Percentiles rank a stretch among this genome's conserved stretches.
These are phyloP conservation scores for Leccinum longicurvipes DNA, from an alignment of 768 basidiomycete species.

Conservation along the genomic window DNA sequence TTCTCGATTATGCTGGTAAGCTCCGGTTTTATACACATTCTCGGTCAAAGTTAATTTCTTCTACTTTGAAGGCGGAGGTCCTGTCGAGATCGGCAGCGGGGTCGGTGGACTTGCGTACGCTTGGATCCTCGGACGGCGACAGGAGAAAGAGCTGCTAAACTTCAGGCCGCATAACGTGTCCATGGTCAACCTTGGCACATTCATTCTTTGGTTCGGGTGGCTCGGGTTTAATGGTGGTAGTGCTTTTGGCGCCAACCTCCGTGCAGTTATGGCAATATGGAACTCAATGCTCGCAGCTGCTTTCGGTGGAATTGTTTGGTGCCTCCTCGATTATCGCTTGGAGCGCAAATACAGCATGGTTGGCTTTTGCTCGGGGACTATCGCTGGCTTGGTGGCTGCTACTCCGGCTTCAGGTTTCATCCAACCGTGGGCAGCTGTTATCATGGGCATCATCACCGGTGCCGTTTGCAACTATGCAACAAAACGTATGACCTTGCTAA, in stretches of 20 bases:
- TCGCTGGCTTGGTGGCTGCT: slow-evolving; percentile 84
- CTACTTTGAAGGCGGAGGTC: slow-evolving; percentile 61
- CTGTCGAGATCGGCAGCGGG: slow-evolving; percentile 86
- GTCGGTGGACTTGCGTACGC: slow-evolving; percentile 83
- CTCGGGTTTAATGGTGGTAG: slow-evolving; percentile 90
- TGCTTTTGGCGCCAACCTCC: slow-evolving; percentile 83
- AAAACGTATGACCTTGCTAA: slow-evolving; percentile 48
- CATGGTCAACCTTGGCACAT: slow-evolving; percentile 78
- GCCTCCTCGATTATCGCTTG: slow-evolving; percentile 71
- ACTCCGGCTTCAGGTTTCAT: slow-evolving; percentile 86
- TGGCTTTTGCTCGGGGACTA: slow-evolving; percentile 85
- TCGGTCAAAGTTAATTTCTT: neutral
- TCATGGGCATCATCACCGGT: slow-evolving; percentile 73
- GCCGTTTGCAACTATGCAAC: slow-evolving; percentile 80
- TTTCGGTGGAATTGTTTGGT: slow-evolving; percentile 82
- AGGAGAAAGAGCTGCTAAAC: slow-evolving; percentile 66
- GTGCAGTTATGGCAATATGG: slow-evolving; percentile 81
- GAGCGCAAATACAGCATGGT: slow-evolving; percentile 87
- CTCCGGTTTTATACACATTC: slow-evolving; percentile 2
- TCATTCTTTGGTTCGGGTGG: slow-evolving; percentile 87
- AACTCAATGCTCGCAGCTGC: slow-evolving; percentile 87
- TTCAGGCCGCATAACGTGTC: slow-evolving; percentile 90
- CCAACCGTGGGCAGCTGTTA: slow-evolving; percentile 70
- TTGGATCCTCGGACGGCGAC: slow-evolving; percentile 80
- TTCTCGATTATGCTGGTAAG: slow-evolving; percentile 82